Evolutionary conservation across 164 flowering plant genomes (phyloP), one percentile per base, ranked within the genome.

Genomic region (Magnolia sinica): DNA sequence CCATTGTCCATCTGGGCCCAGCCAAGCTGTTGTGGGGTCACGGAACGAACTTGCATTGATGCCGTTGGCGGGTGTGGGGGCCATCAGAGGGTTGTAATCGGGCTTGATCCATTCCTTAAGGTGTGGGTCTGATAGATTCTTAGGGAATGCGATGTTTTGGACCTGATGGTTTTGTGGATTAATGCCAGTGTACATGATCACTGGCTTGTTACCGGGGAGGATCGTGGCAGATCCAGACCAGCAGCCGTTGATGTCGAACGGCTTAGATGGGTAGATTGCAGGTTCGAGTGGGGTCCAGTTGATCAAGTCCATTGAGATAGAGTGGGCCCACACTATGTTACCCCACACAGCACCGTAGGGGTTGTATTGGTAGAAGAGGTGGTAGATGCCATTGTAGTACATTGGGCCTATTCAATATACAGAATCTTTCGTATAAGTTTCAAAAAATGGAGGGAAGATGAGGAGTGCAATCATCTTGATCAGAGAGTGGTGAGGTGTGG

Each of bases 151-250:
- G 7, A 87, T 50, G 73, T 89, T 87, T 68, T 87, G 90, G 16
- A 86, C 83, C 58, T 89, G 88, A 0, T 70, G 68, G 8, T 78
- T 63, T 4, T 77, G 6, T 0, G 78, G 23, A 74, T 85, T 76
- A 5, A 78, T 50, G 20, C 91, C 90, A 0, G 91, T 87, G 85
- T 86, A 89, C 19, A 89, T 80, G 24, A 89, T 85, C 49, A 74
- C 82, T 1, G 88, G 89, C 22, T 79, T 81, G 73, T 80, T 80
- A 0, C 79, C 83, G 0, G 89, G 88, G 50, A 89, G 89, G 64
- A 89, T 84, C 0, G 91, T 87, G 14, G 87, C 85, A 0, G 91
- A 88, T 0, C 91, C 89, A 0, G 89, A 85, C 87, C 87, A 88
- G 50, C 83, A 78, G 0, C 90, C 87, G 2, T 86, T 80, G 76